Conservation (phyloP, 2,329 filamentous ascomycete species). For the Trichoderma asperellum region DNA sequence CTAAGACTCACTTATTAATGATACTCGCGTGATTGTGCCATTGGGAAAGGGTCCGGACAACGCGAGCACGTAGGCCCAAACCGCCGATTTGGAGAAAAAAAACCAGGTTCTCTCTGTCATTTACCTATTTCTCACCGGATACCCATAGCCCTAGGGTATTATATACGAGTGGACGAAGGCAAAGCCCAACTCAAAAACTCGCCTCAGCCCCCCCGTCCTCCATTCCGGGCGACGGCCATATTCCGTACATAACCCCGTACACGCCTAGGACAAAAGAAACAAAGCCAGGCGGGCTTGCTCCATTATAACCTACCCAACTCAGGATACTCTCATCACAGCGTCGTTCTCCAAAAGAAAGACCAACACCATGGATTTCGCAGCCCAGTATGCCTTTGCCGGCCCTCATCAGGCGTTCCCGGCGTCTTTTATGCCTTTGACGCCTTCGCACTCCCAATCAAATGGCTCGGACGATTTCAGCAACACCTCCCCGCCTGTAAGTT, state of each 20-base stretch:
- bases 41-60: neutral
- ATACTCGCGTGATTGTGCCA: neutral
- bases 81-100: neutral
- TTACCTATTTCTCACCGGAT: neutral
- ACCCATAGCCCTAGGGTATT: neutral
- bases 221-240: slow-evolving; percentile 3
- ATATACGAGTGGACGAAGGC: neutral
- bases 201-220: slow-evolving; percentile 7
- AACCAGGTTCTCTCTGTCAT: neutral
- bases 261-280: neutral
- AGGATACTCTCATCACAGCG: neutral
- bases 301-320: neutral
- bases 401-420: slow-evolving; percentile 52
- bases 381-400: slow-evolving; percentile 52
- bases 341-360: neutral
- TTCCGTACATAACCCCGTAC: slow-evolving; percentile 12
- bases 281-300: neutral
- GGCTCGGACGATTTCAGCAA: slow-evolving; percentile 59
- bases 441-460: slow-evolving; percentile 59
- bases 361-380: slow-evolving; percentile 55
- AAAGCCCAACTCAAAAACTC: neutral
- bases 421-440: slow-evolving; percentile 60
- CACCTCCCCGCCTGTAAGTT: slow-evolving; percentile 60
- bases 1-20: slow-evolving; percentile 6
- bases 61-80: neutral